A percentile compares a stretch with the other conserved stretches of the same genome.
phyloP scores from a whole-genome alignment of 441 rosid genomes.

The Aleurites moluccanus region DNA sequence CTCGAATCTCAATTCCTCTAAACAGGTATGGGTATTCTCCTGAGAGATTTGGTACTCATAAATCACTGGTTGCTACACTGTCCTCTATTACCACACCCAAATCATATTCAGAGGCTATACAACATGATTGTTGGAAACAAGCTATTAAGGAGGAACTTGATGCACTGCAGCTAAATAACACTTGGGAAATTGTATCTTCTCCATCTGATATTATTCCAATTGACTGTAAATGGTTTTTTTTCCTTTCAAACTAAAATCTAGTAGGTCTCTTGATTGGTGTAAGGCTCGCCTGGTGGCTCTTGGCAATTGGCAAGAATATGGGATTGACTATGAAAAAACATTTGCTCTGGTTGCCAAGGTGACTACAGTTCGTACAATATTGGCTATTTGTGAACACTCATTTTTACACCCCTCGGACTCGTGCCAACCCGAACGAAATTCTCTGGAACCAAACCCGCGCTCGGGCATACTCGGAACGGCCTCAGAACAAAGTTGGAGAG shows the following conservation, averaged over 20 bases:
- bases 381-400: too few relatives aligned
- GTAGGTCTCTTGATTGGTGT: background rate
- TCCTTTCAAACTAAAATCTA: background rate
- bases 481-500: too few relatives aligned
- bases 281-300: background rate
- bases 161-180: background rate
- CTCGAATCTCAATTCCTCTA: background rate
- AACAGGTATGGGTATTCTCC: background rate
- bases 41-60: background rate
- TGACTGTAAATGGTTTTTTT: background rate
- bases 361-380: background rate
- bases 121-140: too few relatives aligned
- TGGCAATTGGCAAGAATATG: background rate
- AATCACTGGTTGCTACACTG: background rate
- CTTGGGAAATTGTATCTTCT: background rate
- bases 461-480: too few relatives aligned
- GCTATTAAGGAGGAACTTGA: background rate
- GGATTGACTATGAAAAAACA: background rate
- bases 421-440: too few relatives aligned
- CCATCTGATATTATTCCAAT: background rate
- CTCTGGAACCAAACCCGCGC: too few relatives aligned
- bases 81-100: too few relatives aligned
- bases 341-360: too few relatives aligned
- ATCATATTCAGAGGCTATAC: background rate
- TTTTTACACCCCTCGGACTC: too few relatives aligned